Percentiles rank a stretch among this genome's conserved stretches.
Evolutionary conservation across 805 yeast genomes (phyloP).

Genomic region (Candida sanyiensis): DNA sequence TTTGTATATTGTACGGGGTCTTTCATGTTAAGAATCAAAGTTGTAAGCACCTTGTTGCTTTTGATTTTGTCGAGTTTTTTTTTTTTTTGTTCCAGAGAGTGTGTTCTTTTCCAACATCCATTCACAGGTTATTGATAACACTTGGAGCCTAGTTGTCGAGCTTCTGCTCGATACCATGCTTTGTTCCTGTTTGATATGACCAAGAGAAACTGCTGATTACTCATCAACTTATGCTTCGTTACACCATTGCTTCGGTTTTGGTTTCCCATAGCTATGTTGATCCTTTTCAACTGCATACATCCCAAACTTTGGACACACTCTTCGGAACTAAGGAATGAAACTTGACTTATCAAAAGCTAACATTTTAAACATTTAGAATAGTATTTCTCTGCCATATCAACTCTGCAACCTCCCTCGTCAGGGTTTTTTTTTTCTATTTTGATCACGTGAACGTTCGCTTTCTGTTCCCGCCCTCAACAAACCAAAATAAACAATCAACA

Average conservation of each 20-base stretch:
- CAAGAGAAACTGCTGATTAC: slow-evolving; percentile 67
- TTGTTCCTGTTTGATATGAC: slow-evolving; percentile 89
- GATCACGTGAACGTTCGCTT: slow-evolving; percentile 3
- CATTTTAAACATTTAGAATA: not conserved
- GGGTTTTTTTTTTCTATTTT: not conserved
- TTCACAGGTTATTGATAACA: slow-evolving; percentile 68
- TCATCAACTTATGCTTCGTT: slow-evolving; percentile 51
- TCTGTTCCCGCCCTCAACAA: not conserved
- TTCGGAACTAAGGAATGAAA: slow-evolving; percentile 1
- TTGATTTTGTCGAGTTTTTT: not conserved
- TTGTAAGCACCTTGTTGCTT: slow-evolving; percentile 3
- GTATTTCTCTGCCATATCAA: too few relatives aligned
- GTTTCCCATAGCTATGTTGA: slow-evolving; percentile 43
- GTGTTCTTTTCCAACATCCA: slow-evolving; percentile 1
- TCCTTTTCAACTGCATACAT: slow-evolving; percentile 57
- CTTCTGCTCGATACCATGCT: slow-evolving; percentile 39
- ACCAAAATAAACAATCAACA: not conserved
- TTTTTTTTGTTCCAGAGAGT: not conserved
- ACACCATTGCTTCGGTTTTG: slow-evolving; percentile 19
- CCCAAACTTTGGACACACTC: not conserved
- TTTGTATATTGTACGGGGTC: slow-evolving; percentile 22
- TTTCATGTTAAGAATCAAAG: slow-evolving; percentile 12
- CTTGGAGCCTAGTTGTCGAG: slow-evolving; percentile 64
- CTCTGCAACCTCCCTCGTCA: too few relatives aligned
- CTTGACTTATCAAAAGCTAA: not conserved